Evolutionary conservation across 768 basidiomycete species (phyloP).

Genomic region (Crucibulum laeve): DNA sequence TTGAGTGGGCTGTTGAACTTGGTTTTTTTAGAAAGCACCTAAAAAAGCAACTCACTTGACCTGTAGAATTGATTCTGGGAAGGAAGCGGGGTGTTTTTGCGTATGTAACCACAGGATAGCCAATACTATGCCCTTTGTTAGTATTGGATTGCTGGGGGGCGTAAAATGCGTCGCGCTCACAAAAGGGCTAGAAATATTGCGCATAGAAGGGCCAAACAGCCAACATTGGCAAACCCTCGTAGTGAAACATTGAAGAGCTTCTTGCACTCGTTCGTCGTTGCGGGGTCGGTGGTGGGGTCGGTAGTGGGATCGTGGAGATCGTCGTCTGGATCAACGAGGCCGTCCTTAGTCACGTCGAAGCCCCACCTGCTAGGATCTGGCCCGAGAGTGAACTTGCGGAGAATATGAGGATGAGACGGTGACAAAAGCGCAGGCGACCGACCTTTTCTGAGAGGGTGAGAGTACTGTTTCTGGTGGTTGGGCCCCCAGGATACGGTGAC

Average conservation of each 20-base stretch:
- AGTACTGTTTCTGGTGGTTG: constrained; percentile 34
- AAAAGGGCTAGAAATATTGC: constrained; percentile 49
- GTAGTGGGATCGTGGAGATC: constrained; percentile 61
- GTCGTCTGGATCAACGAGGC: constrained; percentile 60
- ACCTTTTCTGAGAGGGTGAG: constrained; percentile 46
- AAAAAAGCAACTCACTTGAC: constrained; percentile 39
- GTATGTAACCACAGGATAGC: constrained; percentile 42
- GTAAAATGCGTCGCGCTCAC: constrained; percentile 39
- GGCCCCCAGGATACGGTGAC: constrained; percentile 40
- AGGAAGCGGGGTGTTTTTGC: constrained; percentile 24
- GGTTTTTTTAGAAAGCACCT: neutral
- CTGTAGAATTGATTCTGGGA: constrained; percentile 53
- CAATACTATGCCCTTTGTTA: constrained; percentile 26
- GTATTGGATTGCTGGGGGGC: neutral
- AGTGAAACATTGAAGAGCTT: constrained; percentile 38
- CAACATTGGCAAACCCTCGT: constrained; percentile 68
- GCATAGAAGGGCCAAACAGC: constrained; percentile 59
- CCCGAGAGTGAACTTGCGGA: constrained; percentile 58
- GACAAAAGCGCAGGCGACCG: constrained; percentile 3
- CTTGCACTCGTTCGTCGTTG: constrained; percentile 22
- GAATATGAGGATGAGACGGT: constrained; percentile 1
- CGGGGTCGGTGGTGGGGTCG: constrained; percentile 17
- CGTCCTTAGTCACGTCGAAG: constrained; percentile 46
- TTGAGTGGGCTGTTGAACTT: constrained; percentile 18
- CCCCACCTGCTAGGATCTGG: constrained; percentile 70